Percentiles rank a stretch among this genome's conserved stretches.
Evolutionary conservation across 2,329 filamentous ascomycete species (phyloP).

Genomic region (Apiospora aurea): DNA sequence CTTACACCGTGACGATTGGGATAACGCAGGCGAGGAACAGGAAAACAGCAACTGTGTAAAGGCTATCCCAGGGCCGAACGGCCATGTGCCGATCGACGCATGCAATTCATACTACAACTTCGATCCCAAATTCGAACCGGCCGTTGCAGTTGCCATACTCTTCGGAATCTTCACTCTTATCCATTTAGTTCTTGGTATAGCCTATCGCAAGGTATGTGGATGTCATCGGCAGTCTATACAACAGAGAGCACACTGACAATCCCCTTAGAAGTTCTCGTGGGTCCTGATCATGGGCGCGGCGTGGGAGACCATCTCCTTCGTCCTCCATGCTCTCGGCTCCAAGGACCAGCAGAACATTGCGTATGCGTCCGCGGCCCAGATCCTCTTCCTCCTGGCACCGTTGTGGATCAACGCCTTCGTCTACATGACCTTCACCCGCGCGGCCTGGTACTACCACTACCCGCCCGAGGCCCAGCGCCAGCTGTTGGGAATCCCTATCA

Average conservation of each 20-base stretch:
- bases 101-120: slow-evolving; percentile 42
- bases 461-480: slow-evolving; percentile 44
- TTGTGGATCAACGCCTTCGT: slow-evolving; percentile 53
- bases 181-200: slow-evolving; percentile 35
- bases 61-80: slow-evolving; percentile 32
- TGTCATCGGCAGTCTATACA: not conserved
- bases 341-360: slow-evolving; percentile 46
- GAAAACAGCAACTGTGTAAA: slow-evolving; percentile 26
- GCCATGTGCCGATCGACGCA: slow-evolving; percentile 36
- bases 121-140: slow-evolving; percentile 36
- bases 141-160: slow-evolving; percentile 36
- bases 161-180: slow-evolving; percentile 35
- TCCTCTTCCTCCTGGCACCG: slow-evolving; percentile 51
- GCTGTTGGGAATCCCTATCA: slow-evolving; percentile 45
- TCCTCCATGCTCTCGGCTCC: slow-evolving; percentile 45
- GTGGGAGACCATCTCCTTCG: slow-evolving; percentile 50
- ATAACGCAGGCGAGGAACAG: slow-evolving; percentile 24
- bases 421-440: slow-evolving; percentile 52
- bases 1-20: slow-evolving; percentile 29
- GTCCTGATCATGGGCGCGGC: slow-evolving; percentile 48
- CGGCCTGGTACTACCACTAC: slow-evolving; percentile 44
- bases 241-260: not conserved
- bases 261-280: slow-evolving; percentile 38
- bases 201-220: slow-evolving; percentile 33
- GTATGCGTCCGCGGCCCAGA: slow-evolving; percentile 41